Evolutionary conservation across 2,329 filamentous ascomycete genomes (phyloP).

Genomic region (Hypoxylon sp.): DNA sequence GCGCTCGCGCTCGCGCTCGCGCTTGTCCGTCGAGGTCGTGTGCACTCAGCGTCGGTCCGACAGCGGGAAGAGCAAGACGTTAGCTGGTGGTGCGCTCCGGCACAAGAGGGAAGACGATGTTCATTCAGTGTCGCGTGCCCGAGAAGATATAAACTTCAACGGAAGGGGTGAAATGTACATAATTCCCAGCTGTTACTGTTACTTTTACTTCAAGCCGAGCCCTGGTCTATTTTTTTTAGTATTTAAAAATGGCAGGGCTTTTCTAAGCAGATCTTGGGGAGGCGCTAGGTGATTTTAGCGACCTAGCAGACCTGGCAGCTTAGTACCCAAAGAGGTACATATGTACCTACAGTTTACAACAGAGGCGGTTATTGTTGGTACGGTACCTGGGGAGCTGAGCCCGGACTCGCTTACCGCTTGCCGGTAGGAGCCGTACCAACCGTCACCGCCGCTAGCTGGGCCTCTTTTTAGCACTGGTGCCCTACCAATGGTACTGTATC

Average conservation of each 20-base stretch:
- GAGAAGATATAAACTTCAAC: too few relatives aligned
- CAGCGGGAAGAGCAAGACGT: neutral
- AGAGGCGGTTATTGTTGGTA: too few relatives aligned
- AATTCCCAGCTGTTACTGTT: too few relatives aligned
- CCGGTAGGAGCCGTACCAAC: slow-evolving; percentile 29
- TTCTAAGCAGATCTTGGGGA: slow-evolving; percentile 18
- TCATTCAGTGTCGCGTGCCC: too few relatives aligned
- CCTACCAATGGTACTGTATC: neutral
- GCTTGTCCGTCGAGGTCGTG: too few relatives aligned
- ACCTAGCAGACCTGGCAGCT: slow-evolving; percentile 33
- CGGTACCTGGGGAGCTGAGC: too few relatives aligned
- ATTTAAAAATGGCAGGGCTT: slow-evolving; percentile 32
- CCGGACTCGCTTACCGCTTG: too few relatives aligned
- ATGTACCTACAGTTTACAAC: too few relatives aligned
- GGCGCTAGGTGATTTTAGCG: slow-evolving; percentile 27
- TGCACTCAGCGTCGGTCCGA: slow-evolving; percentile 10
- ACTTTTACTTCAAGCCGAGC: slow-evolving; percentile 15
- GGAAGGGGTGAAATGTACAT: slow-evolving; percentile 25
- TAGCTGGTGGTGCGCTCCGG: slow-evolving; percentile 11
- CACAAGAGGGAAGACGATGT: slow-evolving; percentile 17
- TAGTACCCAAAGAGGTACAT: too few relatives aligned
- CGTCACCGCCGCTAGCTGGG: slow-evolving; percentile 14
- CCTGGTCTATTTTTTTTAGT: slow-evolving; percentile 24
- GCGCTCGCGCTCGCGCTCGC: neutral
- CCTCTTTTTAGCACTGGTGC: slow-evolving; percentile 17